phyloP scores from a whole-genome alignment of 1,139 yeast genomes.

The Kodamaea anthophila region DNA sequence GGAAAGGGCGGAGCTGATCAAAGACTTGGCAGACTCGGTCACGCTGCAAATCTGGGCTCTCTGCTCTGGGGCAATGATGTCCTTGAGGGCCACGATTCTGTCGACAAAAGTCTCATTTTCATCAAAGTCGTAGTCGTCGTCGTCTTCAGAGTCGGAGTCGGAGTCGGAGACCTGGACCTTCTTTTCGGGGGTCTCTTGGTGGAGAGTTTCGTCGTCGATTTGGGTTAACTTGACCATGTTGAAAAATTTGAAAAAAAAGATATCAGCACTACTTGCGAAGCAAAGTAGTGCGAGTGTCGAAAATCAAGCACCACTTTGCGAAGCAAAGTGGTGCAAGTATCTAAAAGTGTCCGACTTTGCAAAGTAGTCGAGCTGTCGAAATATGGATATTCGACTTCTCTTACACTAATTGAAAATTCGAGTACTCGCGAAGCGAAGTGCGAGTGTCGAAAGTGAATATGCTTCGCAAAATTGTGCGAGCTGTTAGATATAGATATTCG shows the following conservation, averaged over 20 bases:
- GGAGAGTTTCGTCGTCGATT: conserved; percentile 50
- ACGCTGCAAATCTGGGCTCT: conserved; percentile 46
- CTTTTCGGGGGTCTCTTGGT: conserved; percentile 18
- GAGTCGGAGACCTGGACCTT: conserved; percentile 17
- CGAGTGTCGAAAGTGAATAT: no score
- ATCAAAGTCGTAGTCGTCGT: conserved; percentile 47
- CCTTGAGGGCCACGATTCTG: conserved; percentile 85
- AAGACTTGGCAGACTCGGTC: conserved; percentile 28
- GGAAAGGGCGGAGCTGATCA: conserved; percentile 41
- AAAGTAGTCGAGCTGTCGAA: no score
- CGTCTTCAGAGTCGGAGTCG: conserved; percentile 55
- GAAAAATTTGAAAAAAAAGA: conserved; percentile 2
- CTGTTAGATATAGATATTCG: no score
- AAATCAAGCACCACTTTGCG: no score
- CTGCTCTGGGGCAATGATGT: conserved; percentile 84
- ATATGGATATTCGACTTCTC: no score
- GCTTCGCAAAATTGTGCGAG: no score
- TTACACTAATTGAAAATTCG: no score
- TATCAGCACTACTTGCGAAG: no score
- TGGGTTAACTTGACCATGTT: conserved; percentile 72
- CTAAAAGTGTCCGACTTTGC: no score
- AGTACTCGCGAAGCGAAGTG: no score
- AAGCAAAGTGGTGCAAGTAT: no score
- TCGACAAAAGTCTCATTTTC: conserved; percentile 81
- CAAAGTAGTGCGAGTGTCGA: no score